Evolutionary conservation across 2,329 filamentous ascomycete genomes (phyloP).

Genomic region (Botryotinia calthae): DNA sequence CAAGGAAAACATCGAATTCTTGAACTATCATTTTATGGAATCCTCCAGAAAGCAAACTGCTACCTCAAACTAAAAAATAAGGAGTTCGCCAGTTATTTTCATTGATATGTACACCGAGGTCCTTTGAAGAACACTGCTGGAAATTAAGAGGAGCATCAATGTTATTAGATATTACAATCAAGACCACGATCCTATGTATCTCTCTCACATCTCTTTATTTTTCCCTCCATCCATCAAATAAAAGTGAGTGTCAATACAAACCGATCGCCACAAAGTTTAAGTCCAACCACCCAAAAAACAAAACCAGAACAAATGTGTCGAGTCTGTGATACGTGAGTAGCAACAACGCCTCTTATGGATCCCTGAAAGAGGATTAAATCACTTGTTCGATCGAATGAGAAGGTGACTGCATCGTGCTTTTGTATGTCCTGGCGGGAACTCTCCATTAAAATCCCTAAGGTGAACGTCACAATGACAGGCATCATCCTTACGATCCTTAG

Average conservation of each 20-base stretch:
- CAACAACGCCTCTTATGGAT: neutral
- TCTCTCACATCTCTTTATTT: neutral
- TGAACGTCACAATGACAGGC: neutral
- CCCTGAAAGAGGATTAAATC: too few species aligned
- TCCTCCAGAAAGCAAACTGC: neutral
- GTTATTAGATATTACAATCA: neutral
- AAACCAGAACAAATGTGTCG: neutral
- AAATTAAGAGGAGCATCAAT: neutral
- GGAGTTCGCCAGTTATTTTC: neutral
- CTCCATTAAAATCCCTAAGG: neutral
- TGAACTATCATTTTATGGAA: neutral
- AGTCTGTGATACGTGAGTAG: neutral
- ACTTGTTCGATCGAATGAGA: neutral
- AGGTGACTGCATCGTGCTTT: neutral
- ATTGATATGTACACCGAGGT: neutral
- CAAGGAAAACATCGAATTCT: too few species aligned
- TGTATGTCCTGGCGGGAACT: neutral
- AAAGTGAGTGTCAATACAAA: neutral
- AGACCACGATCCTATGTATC: neutral
- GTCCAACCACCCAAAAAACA: neutral
- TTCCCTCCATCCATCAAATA: neutral
- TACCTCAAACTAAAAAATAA: neutral
- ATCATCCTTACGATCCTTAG: neutral
- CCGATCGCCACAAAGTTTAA: neutral
- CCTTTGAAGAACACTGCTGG: neutral